Conservation (phyloP, 352 stramenopile species). For the Phytophthora sansomeana region DNA sequence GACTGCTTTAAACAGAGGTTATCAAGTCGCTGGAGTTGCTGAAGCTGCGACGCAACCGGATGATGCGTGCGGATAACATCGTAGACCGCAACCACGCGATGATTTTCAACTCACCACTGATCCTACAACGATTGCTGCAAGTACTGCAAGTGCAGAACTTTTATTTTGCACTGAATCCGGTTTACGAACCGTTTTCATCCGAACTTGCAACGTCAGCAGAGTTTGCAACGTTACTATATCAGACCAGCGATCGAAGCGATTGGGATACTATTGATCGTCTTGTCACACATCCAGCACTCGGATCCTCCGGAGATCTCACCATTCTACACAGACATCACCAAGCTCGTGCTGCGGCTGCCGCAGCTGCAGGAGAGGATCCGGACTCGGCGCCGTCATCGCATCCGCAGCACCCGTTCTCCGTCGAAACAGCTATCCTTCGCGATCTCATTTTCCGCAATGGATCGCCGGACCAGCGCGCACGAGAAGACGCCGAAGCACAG, state of each 20-base stretch:
- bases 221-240: constrained; percentile 82
- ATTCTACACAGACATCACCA: constrained; percentile 58
- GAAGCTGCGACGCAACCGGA: constrained; percentile 81
- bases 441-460: constrained; percentile 80
- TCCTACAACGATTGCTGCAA: constrained; percentile 76
- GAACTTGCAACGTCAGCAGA: constrained; percentile 84
- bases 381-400: constrained; percentile 31
- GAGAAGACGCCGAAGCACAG: constrained; percentile 76
- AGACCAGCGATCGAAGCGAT: constrained; percentile 76
- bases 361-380: constrained; percentile 11
- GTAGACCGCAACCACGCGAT: constrained; percentile 95
- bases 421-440: constrained; percentile 75
- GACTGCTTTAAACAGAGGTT: constrained; percentile 74
- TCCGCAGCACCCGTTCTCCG: constrained; percentile 52
- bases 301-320: constrained; percentile 54
- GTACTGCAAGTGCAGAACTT: constrained; percentile 88
- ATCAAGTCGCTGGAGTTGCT: constrained; percentile 95
- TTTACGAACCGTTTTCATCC: constrained; percentile 86
- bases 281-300: constrained; percentile 56
- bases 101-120: constrained; percentile 86
- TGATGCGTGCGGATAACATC: constrained; percentile 83
- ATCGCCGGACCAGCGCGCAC: constrained; percentile 53
- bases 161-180: constrained; percentile 82
- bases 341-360: constrained; percentile 21
- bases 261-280: constrained; percentile 80